These are phyloP conservation scores for Ogataea pilisensis DNA, from an alignment of 805 yeast species.

Conservation along the genomic window DNA sequence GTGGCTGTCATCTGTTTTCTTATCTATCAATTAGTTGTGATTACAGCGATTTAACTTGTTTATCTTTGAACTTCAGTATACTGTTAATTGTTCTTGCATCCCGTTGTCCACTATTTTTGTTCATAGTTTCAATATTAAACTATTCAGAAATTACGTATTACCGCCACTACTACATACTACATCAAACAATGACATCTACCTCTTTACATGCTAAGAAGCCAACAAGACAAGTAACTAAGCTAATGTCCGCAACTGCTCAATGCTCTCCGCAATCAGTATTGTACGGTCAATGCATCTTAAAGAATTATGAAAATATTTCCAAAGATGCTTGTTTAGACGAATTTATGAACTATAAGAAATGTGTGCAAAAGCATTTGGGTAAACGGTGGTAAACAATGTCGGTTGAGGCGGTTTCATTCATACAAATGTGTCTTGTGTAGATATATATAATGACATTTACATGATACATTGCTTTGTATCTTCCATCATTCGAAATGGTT, in stretches of 20 bases:
- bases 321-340: conserved; percentile 52
- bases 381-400: conserved; percentile 20
- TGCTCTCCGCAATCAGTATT: conserved; percentile 30
- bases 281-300: conserved; percentile 54
- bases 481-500: no score
- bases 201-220: conserved; percentile 18
- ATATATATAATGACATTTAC: no score
- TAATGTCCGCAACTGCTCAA: conserved; percentile 28
- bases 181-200: conserved; percentile 5
- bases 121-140: no score
- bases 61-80: no score
- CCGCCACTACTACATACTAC: not conserved
- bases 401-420: no score
- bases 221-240: conserved; percentile 28
- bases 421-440: no score
- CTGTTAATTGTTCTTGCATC: not conserved
- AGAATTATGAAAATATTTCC: conserved; percentile 44
- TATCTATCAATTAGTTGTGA: no score
- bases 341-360: conserved; percentile 44
- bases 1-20: no score
- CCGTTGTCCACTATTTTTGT: not conserved
- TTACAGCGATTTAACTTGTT: no score
- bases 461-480: no score
- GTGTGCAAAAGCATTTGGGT: conserved; percentile 40
- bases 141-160: no score